Conservation (phyloP, 225 moss, liverwort and hornwort species). For the Pseudisothecium myosuroides region DNA sequence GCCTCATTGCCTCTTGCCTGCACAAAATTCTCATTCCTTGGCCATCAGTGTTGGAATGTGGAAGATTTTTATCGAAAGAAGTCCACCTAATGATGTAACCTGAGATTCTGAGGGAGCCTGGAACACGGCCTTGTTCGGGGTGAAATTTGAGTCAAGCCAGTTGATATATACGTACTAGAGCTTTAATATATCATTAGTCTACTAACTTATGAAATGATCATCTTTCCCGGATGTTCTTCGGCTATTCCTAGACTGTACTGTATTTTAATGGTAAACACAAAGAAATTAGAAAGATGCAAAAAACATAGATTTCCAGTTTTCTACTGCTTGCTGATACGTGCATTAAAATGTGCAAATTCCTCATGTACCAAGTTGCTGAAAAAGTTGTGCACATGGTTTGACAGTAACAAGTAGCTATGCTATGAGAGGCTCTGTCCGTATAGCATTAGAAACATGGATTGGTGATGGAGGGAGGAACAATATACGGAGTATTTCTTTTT, state of each 20-base stretch:
- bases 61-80: not conserved
- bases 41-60: not conserved
- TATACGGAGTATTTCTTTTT: not conserved
- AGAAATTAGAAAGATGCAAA: not conserved
- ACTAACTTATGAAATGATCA: not conserved
- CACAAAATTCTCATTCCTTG: not conserved
- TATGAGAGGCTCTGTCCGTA: not conserved
- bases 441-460: no score
- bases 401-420: not conserved
- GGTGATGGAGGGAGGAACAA: not conserved
- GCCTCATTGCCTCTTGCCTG: not conserved
- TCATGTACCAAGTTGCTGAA: not conserved
- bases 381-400: not conserved
- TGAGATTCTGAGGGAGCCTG: not conserved
- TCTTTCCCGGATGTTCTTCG: not conserved
- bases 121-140: not conserved
- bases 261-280: not conserved
- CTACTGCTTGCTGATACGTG: no score
- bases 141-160: not conserved
- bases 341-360: not conserved
- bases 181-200: not conserved
- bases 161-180: not conserved
- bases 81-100: not conserved
- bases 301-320: not conserved
- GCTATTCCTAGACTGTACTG: not conserved